Conservation (phyloP, 176 grass and related monocot species). For the Aegilops longissima region DNA sequence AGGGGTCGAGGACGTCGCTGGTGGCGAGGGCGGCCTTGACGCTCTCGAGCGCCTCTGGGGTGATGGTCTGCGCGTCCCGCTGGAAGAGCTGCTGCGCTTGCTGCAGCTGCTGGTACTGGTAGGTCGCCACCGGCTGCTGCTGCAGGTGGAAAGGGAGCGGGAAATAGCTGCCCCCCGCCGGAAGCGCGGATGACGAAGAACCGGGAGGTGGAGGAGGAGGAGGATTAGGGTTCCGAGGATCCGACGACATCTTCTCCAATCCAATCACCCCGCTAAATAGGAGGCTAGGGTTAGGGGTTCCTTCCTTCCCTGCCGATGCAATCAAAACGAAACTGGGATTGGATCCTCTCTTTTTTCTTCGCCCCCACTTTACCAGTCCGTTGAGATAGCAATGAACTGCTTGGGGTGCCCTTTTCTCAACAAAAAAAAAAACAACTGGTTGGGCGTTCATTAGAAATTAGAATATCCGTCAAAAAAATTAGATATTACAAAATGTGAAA, state of each 20-base stretch:
- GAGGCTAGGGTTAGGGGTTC: background rate
- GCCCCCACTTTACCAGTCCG: too few species aligned
- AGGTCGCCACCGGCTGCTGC: slow-evolving; percentile 37
- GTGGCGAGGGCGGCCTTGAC: slow-evolving; percentile 92
- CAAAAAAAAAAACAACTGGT: too few species aligned
- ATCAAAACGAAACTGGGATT: background rate
- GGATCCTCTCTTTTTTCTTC: background rate
- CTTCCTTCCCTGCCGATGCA: background rate
- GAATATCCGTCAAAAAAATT: too few species aligned
- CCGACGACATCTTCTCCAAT: background rate
- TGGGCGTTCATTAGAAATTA: too few species aligned
- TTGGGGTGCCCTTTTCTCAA: too few species aligned
- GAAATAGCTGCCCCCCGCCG: slow-evolving; percentile 49
- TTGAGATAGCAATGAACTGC: too few species aligned
- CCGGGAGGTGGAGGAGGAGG: slow-evolving; percentile 25
- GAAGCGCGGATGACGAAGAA: slow-evolving; percentile 9
- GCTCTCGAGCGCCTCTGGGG: slow-evolving; percentile 88
- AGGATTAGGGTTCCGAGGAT: slow-evolving; percentile 31
- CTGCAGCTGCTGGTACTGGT: slow-evolving; percentile 67
- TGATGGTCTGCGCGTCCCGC: slow-evolving; percentile 91
- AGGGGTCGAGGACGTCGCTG: slow-evolving; percentile 67
- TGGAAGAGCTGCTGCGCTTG: slow-evolving; percentile 95
- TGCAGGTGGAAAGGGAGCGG: slow-evolving; percentile 92
- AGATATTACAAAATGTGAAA: too few species aligned
- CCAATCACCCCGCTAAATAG: background rate